These are phyloP conservation scores for Flaveria trinervia DNA, from an alignment of 129 eudicot genomes.

Conservation along the genomic window DNA sequence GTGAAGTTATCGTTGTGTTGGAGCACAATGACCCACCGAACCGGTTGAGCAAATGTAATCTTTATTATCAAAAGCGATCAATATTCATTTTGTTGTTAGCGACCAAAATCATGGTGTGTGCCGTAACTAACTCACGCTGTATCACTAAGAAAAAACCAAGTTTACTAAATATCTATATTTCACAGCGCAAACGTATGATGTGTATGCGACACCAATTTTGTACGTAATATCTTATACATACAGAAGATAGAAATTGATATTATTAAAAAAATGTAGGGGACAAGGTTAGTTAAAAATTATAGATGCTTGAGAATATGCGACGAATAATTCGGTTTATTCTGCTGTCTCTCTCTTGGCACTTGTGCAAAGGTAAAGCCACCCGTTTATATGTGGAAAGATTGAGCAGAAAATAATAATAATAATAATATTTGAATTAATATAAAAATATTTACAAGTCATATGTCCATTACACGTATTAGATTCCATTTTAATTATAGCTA, in stretches of 20 bases:
- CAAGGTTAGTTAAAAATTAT: not conserved
- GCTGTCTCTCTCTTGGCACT: constrained; percentile 35
- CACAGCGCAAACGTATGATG: not conserved
- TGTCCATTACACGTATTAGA: not conserved
- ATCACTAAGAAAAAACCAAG: too few species aligned
- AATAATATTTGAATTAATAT: not conserved
- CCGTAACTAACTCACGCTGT: too few species aligned
- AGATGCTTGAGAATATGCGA: constrained; percentile 29
- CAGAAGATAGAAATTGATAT: not conserved
- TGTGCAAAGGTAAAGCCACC: constrained; percentile 35
- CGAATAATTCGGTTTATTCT: constrained; percentile 27
- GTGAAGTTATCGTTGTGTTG: too few species aligned
- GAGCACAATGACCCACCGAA: too few species aligned
- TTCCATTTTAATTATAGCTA: not conserved
- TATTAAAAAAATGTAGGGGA: constrained; percentile 15
- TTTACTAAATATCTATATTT: too few species aligned
- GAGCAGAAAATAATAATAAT: not conserved
- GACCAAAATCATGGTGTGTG: too few species aligned
- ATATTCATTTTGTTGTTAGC: too few species aligned
- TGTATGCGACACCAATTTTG: not conserved
- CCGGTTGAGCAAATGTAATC: too few species aligned
- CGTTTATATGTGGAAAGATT: constrained; percentile 36
- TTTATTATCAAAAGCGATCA: too few species aligned
- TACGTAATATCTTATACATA: not conserved
- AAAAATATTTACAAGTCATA: not conserved